phyloP scores from a whole-genome alignment of 2,329 filamentous ascomycete species.

The Phaeosphaeria sp. region DNA sequence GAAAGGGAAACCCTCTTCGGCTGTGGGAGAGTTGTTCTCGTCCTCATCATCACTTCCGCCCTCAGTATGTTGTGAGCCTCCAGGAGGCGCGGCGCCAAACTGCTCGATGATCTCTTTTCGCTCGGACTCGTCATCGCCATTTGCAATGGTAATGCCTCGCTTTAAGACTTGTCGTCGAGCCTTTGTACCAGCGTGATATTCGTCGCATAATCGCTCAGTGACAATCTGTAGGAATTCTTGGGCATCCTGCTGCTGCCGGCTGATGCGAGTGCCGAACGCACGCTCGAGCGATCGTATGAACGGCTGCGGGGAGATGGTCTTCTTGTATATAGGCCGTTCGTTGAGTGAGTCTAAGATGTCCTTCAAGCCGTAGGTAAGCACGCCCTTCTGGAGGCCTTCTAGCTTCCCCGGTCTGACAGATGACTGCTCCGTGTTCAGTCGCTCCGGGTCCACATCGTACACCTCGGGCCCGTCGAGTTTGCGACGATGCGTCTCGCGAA shows the following conservation, averaged over 20 bases:
- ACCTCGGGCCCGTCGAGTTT: slow-evolving; percentile 78
- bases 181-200: slow-evolving; percentile 84
- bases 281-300: slow-evolving; percentile 85
- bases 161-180: slow-evolving; percentile 67
- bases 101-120: slow-evolving; percentile 34
- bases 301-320: slow-evolving; percentile 85
- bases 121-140: slow-evolving; percentile 25
- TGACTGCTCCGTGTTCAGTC: slow-evolving; percentile 50
- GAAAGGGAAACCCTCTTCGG: slow-evolving; percentile 82
- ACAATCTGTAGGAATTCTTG: slow-evolving; percentile 97
- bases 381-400: slow-evolving; percentile 73
- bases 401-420: slow-evolving; percentile 56
- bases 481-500: slow-evolving; percentile 86
- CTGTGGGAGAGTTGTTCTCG: slow-evolving; percentile 16
- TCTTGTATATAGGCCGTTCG: slow-evolving; percentile 89
- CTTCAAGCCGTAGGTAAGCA: slow-evolving; percentile 87
- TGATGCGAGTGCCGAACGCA: slow-evolving; percentile 89
- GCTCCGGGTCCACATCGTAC: slow-evolving; percentile 68
- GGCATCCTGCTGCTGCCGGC: slow-evolving; percentile 93
- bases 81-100: slow-evolving; percentile 21
- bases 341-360: slow-evolving; percentile 91
- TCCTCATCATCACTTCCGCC: slow-evolving; percentile 41
- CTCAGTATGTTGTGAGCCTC: slow-evolving; percentile 34
- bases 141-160: slow-evolving; percentile 22
- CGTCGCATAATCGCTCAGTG: slow-evolving; percentile 88